These are phyloP conservation scores for Exophiala oligosperma DNA, from an alignment of 2,329 filamentous ascomycete genomes.

Conservation along the genomic window DNA sequence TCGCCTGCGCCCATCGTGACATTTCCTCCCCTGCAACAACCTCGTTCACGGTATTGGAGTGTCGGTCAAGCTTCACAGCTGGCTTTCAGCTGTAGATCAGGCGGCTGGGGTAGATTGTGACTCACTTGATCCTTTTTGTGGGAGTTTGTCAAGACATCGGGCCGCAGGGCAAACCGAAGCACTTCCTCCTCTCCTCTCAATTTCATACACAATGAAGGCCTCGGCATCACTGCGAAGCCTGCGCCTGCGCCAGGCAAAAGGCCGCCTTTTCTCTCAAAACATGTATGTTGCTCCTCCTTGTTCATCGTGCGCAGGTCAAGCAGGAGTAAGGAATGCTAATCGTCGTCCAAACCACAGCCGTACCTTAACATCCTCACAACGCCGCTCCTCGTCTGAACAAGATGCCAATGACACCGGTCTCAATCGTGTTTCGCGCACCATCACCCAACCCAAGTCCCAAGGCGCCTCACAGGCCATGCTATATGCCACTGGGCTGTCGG, in stretches of 20 bases:
- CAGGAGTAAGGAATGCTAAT: neutral
- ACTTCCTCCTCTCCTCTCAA: neutral
- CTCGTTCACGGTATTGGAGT: neutral
- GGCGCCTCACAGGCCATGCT: slow-evolving; percentile 99
- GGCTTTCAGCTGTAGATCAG: neutral
- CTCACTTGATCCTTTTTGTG: neutral
- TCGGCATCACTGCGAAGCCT: slow-evolving; percentile 23
- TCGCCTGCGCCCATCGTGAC: neutral
- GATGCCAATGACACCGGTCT: slow-evolving; percentile 43
- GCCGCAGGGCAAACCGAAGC: neutral
- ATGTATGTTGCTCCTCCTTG: slow-evolving; percentile 4
- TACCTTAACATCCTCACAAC: slow-evolving; percentile 17
- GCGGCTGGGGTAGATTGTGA: neutral
- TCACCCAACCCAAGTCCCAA: slow-evolving; percentile 97
- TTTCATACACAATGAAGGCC: slow-evolving; percentile 15
- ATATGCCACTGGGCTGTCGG: slow-evolving; percentile 86
- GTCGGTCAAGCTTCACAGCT: neutral
- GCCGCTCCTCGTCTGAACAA: slow-evolving; percentile 15
- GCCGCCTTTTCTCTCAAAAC: neutral
- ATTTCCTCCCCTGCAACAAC: neutral
- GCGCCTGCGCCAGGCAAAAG: slow-evolving; percentile 19
- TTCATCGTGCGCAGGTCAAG: neutral
- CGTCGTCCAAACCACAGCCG: slow-evolving; percentile 5
- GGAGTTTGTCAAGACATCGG: neutral
- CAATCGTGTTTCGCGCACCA: slow-evolving; percentile 79